Evolutionary conservation across 176 grass and related monocot genomes (phyloP), one percentile per base, ranked within the genome.

Genomic region (Eleusine indica): DNA sequence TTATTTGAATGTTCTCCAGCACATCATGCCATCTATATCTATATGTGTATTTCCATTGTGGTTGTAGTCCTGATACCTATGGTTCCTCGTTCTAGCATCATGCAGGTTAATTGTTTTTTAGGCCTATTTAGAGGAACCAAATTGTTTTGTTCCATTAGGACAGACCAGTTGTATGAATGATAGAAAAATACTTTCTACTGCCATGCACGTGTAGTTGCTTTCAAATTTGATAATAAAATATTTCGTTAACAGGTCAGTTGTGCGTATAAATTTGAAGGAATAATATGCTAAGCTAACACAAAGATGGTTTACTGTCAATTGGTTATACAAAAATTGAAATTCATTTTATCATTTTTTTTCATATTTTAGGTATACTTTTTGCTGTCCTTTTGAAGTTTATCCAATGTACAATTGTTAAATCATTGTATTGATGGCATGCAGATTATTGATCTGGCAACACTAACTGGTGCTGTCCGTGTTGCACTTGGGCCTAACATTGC

Each of bases 391-490:
- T 17, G 43, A 71, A 64, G 21, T 11, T n/a, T 70, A 41, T 29
- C 4, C 21, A 61, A 25, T 58, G 18, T n/a, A 7, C 5, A 15
- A 52, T n/a, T 37, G 4, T 4, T 29, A 19, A 49, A 47, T 71
- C 66, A 58, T 71, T 63, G 48, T 77, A 9, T 71, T 39, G 78
- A 13, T 75, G 75, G 30, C 56, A 71, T 90, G 80, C 83, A 98
- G 96, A 76, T 98, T 65, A 74, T 98, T 87, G 96, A 98, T 90
- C 80, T 98, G 70, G 96, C 96, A 73, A 98, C 96, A 57, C 80
- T 98, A 39, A 98, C 96, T 68, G 93, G 96, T 65, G 93, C 93
- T 18, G 94, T 91, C 3, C 17, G 89, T n/a, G 22, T 98, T 72
- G 96, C 96, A 32, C 93, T 98, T 80, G 96, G 96, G 22, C 93